Base-by-base conservation (phyloP, 1,284 basidiomycete species). In the Sutorius eximius region DNA sequence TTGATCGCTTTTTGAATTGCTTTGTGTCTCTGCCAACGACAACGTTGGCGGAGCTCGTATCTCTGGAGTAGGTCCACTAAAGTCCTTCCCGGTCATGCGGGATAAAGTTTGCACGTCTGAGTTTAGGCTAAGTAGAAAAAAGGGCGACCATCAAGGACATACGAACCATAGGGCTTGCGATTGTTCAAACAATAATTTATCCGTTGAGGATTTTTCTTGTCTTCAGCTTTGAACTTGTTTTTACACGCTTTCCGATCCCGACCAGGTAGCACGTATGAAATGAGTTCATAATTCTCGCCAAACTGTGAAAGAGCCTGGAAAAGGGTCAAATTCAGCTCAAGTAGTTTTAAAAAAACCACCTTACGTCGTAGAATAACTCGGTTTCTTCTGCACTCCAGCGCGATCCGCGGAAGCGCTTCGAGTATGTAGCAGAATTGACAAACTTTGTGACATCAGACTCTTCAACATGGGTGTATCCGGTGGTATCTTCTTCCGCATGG, bases 271-370 rank as follows among this genome's bases (percentile, higher is more conserved):
- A 94, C 79, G 58, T 87, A 86, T 2, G 93, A 89, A 53, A 95
- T 93, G 55, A 95, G 82, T 68, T 95, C 93, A 65, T 95, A 95
- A 62, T 95, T 94, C 67, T 93, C 91, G 34, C 93, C 93, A 66
- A 93, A 95, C 67, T 93, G 91, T 5, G 85, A 80, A 33, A 95
- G 73, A 12, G 91, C 91, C 90, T 94, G 61, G 13, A 37, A 45
- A 52, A 27, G 24, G n/a, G 50, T 56, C 46, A 47, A 48, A n/a
- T 52, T 47, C 20, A 49, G 38, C 29, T 27, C 41, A 54, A 9
- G 43, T 51, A 40, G 36, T 38, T 49, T n/a, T 40, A 36, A 48
- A 16, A 38, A 18, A 34, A 47, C 48, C 24, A 7, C 71, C 86
- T 64, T 62, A 92, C 92, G 54, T 89, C 79, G 67, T 84, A 96